Base-by-base conservation (phyloP, 805 yeast species). In the Tanozyma kutaoensis region DNA sequence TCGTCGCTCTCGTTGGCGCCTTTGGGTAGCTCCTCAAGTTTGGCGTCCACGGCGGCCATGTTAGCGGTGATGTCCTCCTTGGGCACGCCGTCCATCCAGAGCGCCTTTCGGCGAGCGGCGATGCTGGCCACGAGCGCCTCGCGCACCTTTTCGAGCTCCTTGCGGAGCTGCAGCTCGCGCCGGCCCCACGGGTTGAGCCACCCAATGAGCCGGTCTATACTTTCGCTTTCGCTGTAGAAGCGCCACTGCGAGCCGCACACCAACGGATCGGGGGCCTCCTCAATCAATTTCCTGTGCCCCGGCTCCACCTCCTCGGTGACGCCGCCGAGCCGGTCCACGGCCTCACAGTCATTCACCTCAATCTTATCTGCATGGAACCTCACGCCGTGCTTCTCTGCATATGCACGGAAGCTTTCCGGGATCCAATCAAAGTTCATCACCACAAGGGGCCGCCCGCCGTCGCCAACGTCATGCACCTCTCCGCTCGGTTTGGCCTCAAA, bases 181-280 rank as follows among this genome's bases (percentile, higher is more conserved):
- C 55, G 58, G 3, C 95, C 95, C 66, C 76, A 71, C 4, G 69
- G 72, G 38, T 77, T 74, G 26, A 85, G 55, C 82, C 88, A 77
- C n/a, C 51, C 45, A 7, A 75, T 31, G 15, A 86, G 43, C 10
- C 45, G 45, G 2, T 66, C 69, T 18, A 84, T 48, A 22, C 77
- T 76, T n/a, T 62, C 67, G 0, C 65, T 58, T 2, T 45, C 53
- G 37, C 84, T 93, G 36, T 72, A 68, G 38, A 49, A 80, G 29
- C 76, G 67, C 96, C 96, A 85, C 20, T 69, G 68, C 4, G 50
- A 34, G 1, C 66, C 58, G 10, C 62, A 49, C 8, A 73, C 37
- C 14, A 81, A 43, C 5, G 72, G 66, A 29, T 63, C 69, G 1
- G 76, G 69, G 2, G 60, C 53, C 42, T 81, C 94, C 39, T 78